These are phyloP conservation scores for Trichophaea hybrida DNA, from an alignment of 2,329 filamentous ascomycete genomes.

Conservation along the genomic window DNA sequence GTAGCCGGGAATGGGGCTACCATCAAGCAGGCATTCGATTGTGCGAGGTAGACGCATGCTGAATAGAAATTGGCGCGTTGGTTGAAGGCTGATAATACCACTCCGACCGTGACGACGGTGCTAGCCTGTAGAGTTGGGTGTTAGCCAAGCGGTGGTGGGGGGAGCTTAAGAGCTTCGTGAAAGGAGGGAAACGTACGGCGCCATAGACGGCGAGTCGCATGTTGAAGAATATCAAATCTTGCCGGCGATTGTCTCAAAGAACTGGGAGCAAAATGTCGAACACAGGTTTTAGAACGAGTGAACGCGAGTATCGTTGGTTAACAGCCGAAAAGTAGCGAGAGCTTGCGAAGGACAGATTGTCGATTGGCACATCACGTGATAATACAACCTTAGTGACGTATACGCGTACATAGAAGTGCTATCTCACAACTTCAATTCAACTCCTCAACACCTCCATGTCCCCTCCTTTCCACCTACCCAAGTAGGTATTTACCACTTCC, in stretches of 20 bases:
- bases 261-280: too few species aligned
- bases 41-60: constrained; percentile 87
- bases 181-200: constrained; percentile 22
- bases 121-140: constrained; percentile 45
- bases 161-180: neutral
- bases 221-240: constrained; percentile 3
- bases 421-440: too few species aligned
- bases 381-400: too few species aligned
- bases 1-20: constrained; percentile 37
- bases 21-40: constrained; percentile 91
- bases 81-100: constrained; percentile 80
- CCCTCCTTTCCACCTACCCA: too few species aligned
- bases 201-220: constrained; percentile 27
- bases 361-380: too few species aligned
- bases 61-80: constrained; percentile 97
- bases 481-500: too few species aligned
- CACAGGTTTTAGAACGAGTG: too few species aligned
- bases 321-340: too few species aligned
- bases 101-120: constrained; percentile 65
- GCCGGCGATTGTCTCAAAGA: neutral
- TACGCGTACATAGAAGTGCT: too few species aligned
- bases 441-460: too few species aligned
- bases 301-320: too few species aligned
- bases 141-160: constrained; percentile 12
- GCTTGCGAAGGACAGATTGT: too few species aligned